These are phyloP conservation scores for Panicum miliaceum DNA, from an alignment of 176 grass and related monocot genomes.

Conservation along the genomic window DNA sequence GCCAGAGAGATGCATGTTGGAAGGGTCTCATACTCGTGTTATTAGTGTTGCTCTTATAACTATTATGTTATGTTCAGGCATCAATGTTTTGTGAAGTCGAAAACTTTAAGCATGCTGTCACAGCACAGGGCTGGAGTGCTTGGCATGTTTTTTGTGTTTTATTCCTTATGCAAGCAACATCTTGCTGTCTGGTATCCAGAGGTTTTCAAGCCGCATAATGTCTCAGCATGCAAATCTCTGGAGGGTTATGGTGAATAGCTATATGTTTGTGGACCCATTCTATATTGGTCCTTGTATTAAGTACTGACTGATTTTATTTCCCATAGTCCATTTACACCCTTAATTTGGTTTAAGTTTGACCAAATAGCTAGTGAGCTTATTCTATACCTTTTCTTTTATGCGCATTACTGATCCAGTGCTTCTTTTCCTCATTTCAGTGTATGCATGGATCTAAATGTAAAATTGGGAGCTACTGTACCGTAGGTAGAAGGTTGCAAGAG, in stretches of 20 bases:
- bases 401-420: slow-evolving; percentile 21
- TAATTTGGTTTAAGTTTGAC: not conserved
- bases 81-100: not conserved
- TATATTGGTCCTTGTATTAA: slow-evolving; percentile 8
- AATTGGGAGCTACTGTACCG: slow-evolving; percentile 87
- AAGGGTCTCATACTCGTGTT: not conserved
- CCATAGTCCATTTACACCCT: not conserved
- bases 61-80: slow-evolving; percentile 9
- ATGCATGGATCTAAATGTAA: slow-evolving; percentile 99
- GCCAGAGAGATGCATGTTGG: slow-evolving; percentile 4
- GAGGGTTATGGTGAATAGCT: slow-evolving; percentile 23
- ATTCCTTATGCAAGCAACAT: slow-evolving; percentile 26
- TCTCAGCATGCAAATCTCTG: slow-evolving; percentile 9
- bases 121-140: slow-evolving; percentile 13
- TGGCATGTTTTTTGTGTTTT: slow-evolving; percentile 12
- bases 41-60: slow-evolving; percentile 14
- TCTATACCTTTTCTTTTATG: slow-evolving; percentile 16
- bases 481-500: slow-evolving; percentile 93
- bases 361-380: not conserved
- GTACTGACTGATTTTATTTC: slow-evolving; percentile 30
- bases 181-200: not conserved
- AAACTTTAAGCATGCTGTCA: slow-evolving; percentile 2
- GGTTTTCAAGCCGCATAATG: slow-evolving; percentile 4
- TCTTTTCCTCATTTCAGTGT: slow-evolving; percentile 75
- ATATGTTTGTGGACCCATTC: slow-evolving; percentile 18